Evolutionary conservation across 768 basidiomycete genomes (phyloP).

Genomic region (Rhizopogon salebrosus): DNA sequence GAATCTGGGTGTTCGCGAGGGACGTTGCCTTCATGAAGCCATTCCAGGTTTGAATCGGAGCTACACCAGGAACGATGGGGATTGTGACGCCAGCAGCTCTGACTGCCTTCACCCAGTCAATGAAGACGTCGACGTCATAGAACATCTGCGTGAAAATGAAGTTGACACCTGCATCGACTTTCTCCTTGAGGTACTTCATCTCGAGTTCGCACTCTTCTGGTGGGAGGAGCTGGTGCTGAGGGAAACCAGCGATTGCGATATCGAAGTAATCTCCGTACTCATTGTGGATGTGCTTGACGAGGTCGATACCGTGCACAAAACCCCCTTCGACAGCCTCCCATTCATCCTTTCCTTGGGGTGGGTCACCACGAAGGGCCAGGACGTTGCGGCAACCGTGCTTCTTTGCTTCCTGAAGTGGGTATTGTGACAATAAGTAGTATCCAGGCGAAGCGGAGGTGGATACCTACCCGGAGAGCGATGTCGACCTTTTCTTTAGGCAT

Average conservation of each 20-base stretch:
- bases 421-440: slow-evolving; percentile 1
- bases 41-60: slow-evolving; percentile 95
- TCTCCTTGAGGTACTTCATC: slow-evolving; percentile 83
- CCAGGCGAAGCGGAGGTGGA: slow-evolving; percentile 1
- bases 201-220: slow-evolving; percentile 72
- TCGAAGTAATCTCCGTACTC: slow-evolving; percentile 91
- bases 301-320: slow-evolving; percentile 87
- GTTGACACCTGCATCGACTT: slow-evolving; percentile 83
- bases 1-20: slow-evolving; percentile 75
- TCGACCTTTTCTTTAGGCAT: slow-evolving; percentile 97
- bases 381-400: slow-evolving; percentile 86
- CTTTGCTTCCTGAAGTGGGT: slow-evolving; percentile 71
- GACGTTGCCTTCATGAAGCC: slow-evolving; percentile 83
- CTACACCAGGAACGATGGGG: slow-evolving; percentile 91
- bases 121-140: slow-evolving; percentile 89
- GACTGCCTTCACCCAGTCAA: slow-evolving; percentile 82
- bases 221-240: slow-evolving; percentile 71
- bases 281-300: slow-evolving; percentile 81
- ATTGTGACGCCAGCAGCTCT: slow-evolving; percentile 83
- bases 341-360: slow-evolving; percentile 80
- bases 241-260: slow-evolving; percentile 91
- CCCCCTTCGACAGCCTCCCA: slow-evolving; percentile 93
- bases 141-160: slow-evolving; percentile 99
- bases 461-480: slow-evolving; percentile 75
- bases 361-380: slow-evolving; percentile 90